phyloP scores from a whole-genome alignment of 768 basidiomycete genomes.

The Infundibulicybe gibba region DNA sequence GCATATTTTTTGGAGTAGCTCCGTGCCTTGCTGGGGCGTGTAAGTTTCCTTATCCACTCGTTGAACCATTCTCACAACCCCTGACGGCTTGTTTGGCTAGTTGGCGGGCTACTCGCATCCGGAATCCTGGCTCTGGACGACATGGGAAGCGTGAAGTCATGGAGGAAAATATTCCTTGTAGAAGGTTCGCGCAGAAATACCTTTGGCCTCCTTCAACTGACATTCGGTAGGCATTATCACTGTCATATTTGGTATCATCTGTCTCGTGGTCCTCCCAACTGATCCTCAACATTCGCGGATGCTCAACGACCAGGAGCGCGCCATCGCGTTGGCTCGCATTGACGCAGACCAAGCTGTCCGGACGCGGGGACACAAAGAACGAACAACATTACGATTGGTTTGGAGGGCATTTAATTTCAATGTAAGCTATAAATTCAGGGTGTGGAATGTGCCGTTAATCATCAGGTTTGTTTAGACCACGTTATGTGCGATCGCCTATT shows the following conservation, averaged over 20 bases:
- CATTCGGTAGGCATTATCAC: conserved; percentile 28
- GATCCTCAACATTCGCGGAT: conserved; percentile 30
- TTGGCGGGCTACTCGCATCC: conserved; percentile 35
- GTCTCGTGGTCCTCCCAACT: conserved; percentile 29
- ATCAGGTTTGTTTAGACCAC: conserved; percentile 9
- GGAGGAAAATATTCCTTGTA: conserved; percentile 39
- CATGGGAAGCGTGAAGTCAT: conserved; percentile 25
- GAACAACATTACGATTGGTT: conserved; percentile 23
- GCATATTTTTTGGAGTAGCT: conserved; percentile 30
- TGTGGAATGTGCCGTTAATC: neutral
- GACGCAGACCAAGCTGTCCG: conserved; percentile 27
- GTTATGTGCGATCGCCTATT: conserved; percentile 16
- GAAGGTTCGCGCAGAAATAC: conserved; percentile 24
- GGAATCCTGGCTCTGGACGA: conserved; percentile 28
- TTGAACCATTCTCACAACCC: neutral
- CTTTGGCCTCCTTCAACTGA: too few relatives aligned
- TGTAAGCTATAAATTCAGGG: conserved; percentile 10
- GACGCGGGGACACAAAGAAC: conserved; percentile 23
- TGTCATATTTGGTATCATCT: conserved; percentile 28
- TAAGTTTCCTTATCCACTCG: conserved; percentile 8
- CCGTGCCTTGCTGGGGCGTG: conserved; percentile 32
- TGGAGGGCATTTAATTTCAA: conserved; percentile 26
- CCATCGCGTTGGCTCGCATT: conserved; percentile 29
- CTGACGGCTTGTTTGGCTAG: conserved; percentile 10
- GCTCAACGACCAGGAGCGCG: conserved; percentile 27